Evolutionary conservation across 495 filamentous ascomycete genomes (phyloP).

Genomic region (Lophium mytilinum): DNA sequence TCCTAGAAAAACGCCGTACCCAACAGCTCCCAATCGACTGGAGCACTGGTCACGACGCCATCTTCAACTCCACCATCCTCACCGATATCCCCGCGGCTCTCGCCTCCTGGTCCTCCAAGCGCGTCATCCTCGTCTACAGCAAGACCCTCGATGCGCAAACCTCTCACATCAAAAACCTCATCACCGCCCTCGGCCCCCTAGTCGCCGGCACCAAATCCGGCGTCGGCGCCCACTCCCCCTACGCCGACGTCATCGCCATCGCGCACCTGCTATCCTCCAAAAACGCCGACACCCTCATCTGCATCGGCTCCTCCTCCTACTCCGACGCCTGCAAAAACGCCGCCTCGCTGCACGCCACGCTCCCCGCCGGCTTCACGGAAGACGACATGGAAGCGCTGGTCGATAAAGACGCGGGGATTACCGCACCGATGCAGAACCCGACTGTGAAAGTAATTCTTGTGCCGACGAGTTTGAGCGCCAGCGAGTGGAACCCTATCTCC

Average conservation of each 20-base stretch:
- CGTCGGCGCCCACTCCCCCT: slow-evolving; percentile 14
- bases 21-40: slow-evolving; percentile 10
- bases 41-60: slow-evolving; percentile 5
- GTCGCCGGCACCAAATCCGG: slow-evolving; percentile 11
- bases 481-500: slow-evolving; percentile 1
- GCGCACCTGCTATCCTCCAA: not conserved
- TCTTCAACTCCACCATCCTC: slow-evolving; percentile 7
- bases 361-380: slow-evolving; percentile 1
- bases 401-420: slow-evolving; percentile 9
- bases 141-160: not conserved
- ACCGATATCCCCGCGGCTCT: slow-evolving; percentile 8
- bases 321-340: slow-evolving; percentile 21
- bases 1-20: not conserved
- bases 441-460: slow-evolving; percentile 3
- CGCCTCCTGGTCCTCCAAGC: slow-evolving; percentile 2
- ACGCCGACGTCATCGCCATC: slow-evolving; percentile 19
- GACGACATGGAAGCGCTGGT: slow-evolving; percentile 11
- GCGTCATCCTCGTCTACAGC: slow-evolving; percentile 8
- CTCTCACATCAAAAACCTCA: slow-evolving; percentile 3
- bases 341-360: slow-evolving; percentile 4
- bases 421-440: not conserved
- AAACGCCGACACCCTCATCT: slow-evolving; percentile 11
- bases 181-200: not conserved
- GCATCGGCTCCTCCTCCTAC: slow-evolving; percentile 13
- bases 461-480: slow-evolving; percentile 1